These are phyloP conservation scores for Didymella lethalis DNA, from an alignment of 2,329 filamentous ascomycete species.

Conservation along the genomic window DNA sequence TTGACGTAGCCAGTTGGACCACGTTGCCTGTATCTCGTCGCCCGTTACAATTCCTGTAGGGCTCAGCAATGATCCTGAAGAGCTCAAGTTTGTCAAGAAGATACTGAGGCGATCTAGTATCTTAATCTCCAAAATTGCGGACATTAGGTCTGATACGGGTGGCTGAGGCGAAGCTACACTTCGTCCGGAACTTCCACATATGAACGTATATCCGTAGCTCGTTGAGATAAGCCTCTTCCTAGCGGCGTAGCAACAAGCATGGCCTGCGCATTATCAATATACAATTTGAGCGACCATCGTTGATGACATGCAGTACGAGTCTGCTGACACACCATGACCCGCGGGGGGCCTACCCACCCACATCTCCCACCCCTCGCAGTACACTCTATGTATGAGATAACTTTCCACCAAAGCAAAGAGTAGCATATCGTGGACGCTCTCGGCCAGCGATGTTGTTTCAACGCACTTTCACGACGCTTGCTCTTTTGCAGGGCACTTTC, in stretches of 20 bases:
- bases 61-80: no score
- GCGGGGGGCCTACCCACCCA: neutral
- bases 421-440: neutral
- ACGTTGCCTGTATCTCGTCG: no score
- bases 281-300: neutral
- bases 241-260: neutral
- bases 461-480: neutral
- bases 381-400: neutral
- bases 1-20: no score
- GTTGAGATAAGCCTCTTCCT: no score
- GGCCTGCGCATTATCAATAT: neutral
- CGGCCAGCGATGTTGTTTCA: neutral
- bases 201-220: no score
- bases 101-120: no score
- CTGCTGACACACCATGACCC: neutral
- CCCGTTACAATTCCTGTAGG: no score
- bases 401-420: neutral
- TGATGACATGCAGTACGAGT: neutral
- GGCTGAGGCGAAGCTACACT: no score
- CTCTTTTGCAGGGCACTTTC: neutral
- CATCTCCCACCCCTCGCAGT: neutral
- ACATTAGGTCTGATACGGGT: no score
- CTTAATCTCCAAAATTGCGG: no score
- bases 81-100: no score
- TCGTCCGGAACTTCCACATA: no score